Percentiles rank a stretch among this genome's conserved stretches.
These are phyloP conservation scores for Cardamine resedifolia DNA, from an alignment of 345 rosid genomes.

Conservation along the genomic window DNA sequence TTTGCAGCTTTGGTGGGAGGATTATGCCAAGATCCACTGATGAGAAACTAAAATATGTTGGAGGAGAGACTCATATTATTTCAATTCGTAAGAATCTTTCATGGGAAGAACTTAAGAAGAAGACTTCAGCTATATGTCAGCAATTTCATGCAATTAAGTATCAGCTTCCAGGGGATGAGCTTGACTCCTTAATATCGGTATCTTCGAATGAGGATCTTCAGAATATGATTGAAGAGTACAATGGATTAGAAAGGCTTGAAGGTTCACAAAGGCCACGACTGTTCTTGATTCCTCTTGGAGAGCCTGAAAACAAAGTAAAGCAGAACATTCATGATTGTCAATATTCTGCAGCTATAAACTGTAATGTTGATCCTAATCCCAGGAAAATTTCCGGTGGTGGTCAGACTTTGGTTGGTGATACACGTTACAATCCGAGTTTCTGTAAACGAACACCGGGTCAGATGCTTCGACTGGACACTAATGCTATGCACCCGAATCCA, in stretches of 20 bases:
- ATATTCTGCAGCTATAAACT: slow-evolving; percentile 50
- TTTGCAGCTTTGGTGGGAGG: slow-evolving; percentile 70
- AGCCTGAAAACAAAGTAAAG: slow-evolving; percentile 44
- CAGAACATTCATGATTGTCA: slow-evolving; percentile 46
- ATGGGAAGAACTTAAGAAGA: slow-evolving; percentile 61
- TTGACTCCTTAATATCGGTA: slow-evolving; percentile 63
- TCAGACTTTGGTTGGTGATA: slow-evolving; percentile 40
- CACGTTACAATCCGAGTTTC: slow-evolving; percentile 42
- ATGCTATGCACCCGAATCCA: slow-evolving; percentile 34
- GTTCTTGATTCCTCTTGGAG: slow-evolving; percentile 61
- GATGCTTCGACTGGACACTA: slow-evolving; percentile 41
- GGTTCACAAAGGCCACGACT: slow-evolving; percentile 61
- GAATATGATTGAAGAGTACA: slow-evolving; percentile 66
- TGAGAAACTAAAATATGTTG: slow-evolving; percentile 65
- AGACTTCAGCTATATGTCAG: slow-evolving; percentile 50
- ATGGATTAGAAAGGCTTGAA: slow-evolving; percentile 49
- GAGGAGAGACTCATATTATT: slow-evolving; percentile 68
- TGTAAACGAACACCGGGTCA: slow-evolving; percentile 30
- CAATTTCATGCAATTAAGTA: slow-evolving; percentile 59
- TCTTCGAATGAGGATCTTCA: slow-evolving; percentile 69
- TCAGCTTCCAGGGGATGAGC: slow-evolving; percentile 77
- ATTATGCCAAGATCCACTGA: slow-evolving; percentile 68
- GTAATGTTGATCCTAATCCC: slow-evolving; percentile 44
- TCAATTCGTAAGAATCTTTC: slow-evolving; percentile 49
- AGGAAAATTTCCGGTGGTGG: slow-evolving; percentile 34